These are phyloP conservation scores for Pythium utonaiense DNA, from an alignment of 352 stramenopile species.

Conservation along the genomic window DNA sequence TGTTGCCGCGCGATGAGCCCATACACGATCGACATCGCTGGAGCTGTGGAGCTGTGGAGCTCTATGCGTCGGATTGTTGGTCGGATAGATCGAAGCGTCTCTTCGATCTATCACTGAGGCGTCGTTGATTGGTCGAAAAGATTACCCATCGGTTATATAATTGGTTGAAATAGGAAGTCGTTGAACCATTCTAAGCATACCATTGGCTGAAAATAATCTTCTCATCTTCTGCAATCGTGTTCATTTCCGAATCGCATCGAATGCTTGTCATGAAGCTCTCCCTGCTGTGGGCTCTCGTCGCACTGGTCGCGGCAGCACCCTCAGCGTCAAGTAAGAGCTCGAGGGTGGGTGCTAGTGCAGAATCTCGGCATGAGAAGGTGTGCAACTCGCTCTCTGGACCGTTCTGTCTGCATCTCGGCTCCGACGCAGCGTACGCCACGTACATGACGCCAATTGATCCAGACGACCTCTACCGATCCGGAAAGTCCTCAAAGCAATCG, in stretches of 20 bases:
- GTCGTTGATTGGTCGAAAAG: no score
- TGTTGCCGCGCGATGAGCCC: conserved; percentile 65
- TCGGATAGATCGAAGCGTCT: no score
- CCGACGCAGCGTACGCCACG: conserved; percentile 31
- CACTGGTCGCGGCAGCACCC: neutral
- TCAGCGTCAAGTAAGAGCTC: neutral
- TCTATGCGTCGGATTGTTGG: no score
- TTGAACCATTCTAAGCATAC: neutral
- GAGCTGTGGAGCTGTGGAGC: no score
- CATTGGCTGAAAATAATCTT: conserved; percentile 10
- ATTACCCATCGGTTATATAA: no score
- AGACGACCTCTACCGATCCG: neutral
- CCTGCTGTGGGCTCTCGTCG: neutral
- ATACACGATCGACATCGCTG: conserved; percentile 82
- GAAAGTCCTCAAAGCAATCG: neutral
- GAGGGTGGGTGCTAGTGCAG: neutral
- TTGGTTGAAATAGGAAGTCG: conserved; percentile 2
- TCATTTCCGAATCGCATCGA: neutral
- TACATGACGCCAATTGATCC: conserved; percentile 64
- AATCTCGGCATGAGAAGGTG: conserved; percentile 10
- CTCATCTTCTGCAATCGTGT: neutral
- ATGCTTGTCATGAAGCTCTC: neutral
- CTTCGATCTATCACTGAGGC: no score
- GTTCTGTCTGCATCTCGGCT: conserved; percentile 47
- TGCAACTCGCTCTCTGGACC: conserved; percentile 67